Base-by-base conservation (phyloP, 352 stramenopile species). In the Elongisporangium prolatum region DNA sequence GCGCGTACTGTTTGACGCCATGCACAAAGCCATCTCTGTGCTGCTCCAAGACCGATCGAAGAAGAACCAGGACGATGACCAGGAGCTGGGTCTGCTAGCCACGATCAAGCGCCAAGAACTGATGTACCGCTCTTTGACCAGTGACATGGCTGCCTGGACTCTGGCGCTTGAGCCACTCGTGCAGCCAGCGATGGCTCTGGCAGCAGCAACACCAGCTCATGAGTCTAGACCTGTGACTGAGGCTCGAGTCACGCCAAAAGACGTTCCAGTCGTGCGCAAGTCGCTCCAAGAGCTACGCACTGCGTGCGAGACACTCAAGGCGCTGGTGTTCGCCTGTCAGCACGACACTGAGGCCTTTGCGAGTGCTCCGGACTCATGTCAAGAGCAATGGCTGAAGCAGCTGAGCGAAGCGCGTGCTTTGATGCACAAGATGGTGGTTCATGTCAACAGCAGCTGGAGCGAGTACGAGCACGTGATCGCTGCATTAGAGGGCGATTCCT, bases 291-390 rank as follows among this genome's bases (percentile, higher is more conserved):
- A 77, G 21, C 60, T 85, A 5, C 72, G 70, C 37, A 69, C 67
- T 13, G 66, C 63, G 13, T 77, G 76, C 21, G 78, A 88, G 57
- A 90, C 80, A 7, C 61, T 90, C 3, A 69, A 59, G 51, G 67
- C 71, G n/a, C 49, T 90, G 40, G 57, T 74, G 14, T 63, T 74
- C 21, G 68, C 66, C 13, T 67, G 69, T 28, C 75, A 88, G 21
- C 60, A 86, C 5, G 77, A 83, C 28, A 40, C 28, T 14, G 28
- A 40, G 28, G 28, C 28, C 28, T 40, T 40, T 40, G 28, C 28
- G 4, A 13, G 4, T 40, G 28, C 9, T 13, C 28, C 28, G 28
- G 28, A 14, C 8, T 2, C 8, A 13, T 14, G 28, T 40, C 28
- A 9, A 40, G 28, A 40, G 28, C 28, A 40, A 40, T 40, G 28